phyloP scores from a whole-genome alignment of 164 flowering plant genomes.

The Kalanchoe fedtschenkoi region DNA sequence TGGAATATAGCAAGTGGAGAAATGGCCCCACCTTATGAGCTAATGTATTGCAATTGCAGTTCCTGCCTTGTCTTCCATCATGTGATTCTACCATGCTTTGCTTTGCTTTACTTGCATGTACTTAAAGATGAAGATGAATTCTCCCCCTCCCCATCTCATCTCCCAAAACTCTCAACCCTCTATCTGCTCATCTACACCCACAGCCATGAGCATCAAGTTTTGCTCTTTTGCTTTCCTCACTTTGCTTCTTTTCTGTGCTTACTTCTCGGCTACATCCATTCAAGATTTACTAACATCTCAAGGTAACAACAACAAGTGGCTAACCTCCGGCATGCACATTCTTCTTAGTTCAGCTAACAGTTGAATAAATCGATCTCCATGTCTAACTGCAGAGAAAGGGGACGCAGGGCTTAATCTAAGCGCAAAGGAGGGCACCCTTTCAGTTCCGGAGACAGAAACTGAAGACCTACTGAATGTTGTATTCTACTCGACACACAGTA shows the following conservation, averaged over 20 bases:
- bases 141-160: not conserved
- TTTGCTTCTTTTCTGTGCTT: constrained; percentile 1
- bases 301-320: constrained; percentile 3
- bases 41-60: constrained; percentile 4
- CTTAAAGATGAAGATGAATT: not conserved
- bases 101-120: constrained; percentile 3
- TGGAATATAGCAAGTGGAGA: constrained; percentile 1
- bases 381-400: not conserved
- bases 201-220: not conserved
- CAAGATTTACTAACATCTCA: not conserved
- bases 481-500: not conserved
- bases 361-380: not conserved
- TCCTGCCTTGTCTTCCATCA: constrained; percentile 3
- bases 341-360: not conserved
- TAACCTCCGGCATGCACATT: not conserved
- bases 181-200: not conserved
- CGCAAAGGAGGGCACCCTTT: not conserved
- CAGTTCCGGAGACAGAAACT: not conserved
- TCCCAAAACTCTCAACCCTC: not conserved
- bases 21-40: constrained; percentile 3
- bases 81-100: constrained; percentile 1
- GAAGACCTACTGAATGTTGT: not conserved
- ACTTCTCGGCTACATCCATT: constrained; percentile 1
- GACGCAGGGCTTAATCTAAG: not conserved
- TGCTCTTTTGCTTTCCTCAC: not conserved